Conservation (phyloP, 176 grass and related monocot species). For the Typha latifolia region DNA sequence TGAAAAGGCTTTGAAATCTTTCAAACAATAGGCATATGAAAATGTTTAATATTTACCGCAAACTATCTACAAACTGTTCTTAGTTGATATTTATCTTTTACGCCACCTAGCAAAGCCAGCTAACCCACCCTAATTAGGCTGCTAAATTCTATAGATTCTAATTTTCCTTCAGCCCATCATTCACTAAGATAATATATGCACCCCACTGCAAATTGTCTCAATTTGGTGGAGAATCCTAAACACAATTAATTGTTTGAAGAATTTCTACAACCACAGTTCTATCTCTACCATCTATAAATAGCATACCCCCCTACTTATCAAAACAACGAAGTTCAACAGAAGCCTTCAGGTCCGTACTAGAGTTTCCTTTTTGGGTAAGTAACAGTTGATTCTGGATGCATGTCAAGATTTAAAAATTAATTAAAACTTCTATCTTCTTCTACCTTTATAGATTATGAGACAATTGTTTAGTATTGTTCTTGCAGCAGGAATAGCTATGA, state of each 20-base stretch:
- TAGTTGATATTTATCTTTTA: not conserved
- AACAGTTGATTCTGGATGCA: not conserved
- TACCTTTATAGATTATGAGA: not conserved
- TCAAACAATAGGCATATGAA: too few relatives aligned
- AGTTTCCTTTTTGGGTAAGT: slow-evolving; percentile 31
- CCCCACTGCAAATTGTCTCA: slow-evolving; percentile 29
- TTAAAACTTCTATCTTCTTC: not conserved
- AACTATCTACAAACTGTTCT: not conserved
- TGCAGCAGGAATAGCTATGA: slow-evolving; percentile 5
- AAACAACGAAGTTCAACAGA: slow-evolving; percentile 8
- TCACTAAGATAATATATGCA: slow-evolving; percentile 25
- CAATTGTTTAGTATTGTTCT: not conserved
- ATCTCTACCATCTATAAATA: slow-evolving; percentile 27
- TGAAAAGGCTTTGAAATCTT: too few relatives aligned
- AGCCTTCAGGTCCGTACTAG: slow-evolving; percentile 9
- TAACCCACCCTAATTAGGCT: not conserved
- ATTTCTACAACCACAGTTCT: slow-evolving; percentile 21
- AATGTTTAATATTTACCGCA: too few relatives aligned
- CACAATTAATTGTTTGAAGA: slow-evolving; percentile 12
- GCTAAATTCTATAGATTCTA: not conserved
- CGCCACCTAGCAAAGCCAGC: not conserved
- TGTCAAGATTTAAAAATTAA: not conserved
- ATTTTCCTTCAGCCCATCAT: slow-evolving; percentile 6
- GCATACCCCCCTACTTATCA: slow-evolving; percentile 15
- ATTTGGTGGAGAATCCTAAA: slow-evolving; percentile 16